Evolutionary conservation across 139 green algal genomes (phyloP).

Genomic region (Auxenochlorella protothecoides): DNA sequence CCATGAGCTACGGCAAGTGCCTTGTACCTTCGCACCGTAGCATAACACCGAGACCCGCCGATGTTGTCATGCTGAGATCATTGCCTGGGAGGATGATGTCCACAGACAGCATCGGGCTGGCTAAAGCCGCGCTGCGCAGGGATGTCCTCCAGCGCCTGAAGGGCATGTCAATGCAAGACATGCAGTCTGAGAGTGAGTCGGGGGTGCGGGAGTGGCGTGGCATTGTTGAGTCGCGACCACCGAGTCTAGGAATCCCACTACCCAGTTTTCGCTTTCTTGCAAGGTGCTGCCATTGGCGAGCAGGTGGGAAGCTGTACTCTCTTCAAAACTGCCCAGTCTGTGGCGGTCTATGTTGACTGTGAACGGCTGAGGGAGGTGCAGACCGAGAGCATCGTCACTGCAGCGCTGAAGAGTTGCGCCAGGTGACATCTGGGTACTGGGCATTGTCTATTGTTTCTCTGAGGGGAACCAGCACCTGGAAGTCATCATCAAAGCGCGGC

Average conservation of each 20-base stretch:
- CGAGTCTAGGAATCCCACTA: too few relatives aligned
- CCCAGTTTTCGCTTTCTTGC: neutral
- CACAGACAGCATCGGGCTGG: too few relatives aligned
- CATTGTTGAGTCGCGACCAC: too few relatives aligned
- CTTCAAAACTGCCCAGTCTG: conserved; percentile 16
- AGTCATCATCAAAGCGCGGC: neutral
- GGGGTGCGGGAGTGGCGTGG: neutral
- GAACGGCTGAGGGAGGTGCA: conserved; percentile 58
- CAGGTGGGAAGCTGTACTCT: conserved; percentile 24
- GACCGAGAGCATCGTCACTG: conserved; percentile 34
- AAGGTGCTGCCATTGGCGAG: conserved; percentile 4
- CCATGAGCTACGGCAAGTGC: too few relatives aligned
- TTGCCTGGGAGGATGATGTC: too few relatives aligned
- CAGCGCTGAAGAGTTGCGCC: conserved; percentile 20
- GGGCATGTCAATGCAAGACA: conserved; percentile 1
- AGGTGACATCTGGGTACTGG: neutral
- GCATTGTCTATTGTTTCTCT: too few relatives aligned
- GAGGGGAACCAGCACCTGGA: neutral
- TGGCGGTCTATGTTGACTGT: conserved; percentile 59
- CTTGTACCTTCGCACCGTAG: too few relatives aligned
- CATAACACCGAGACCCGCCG: too few relatives aligned
- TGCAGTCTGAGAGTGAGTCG: conserved; percentile 19
- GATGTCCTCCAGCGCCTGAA: neutral
- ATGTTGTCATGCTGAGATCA: too few relatives aligned
- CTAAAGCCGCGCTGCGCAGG: neutral